Evolutionary conservation across 495 filamentous ascomycete genomes (phyloP), one percentile per base, ranked within the genome.

Genomic region (Amniculicola lignicola): DNA sequence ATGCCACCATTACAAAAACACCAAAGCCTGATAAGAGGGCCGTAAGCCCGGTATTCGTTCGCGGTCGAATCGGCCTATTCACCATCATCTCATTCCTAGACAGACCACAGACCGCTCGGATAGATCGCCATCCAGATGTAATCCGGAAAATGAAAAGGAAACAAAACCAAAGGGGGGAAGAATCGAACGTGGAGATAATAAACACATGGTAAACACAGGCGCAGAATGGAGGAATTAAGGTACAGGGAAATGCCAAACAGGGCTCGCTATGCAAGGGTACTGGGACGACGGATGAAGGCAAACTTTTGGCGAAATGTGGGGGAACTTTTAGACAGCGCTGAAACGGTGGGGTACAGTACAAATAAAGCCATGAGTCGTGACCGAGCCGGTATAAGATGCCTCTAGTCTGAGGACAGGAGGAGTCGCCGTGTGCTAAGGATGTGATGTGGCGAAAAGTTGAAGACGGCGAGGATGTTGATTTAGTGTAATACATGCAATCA

Each of bases 221-320:
- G 44, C 23, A 22, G 51, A 51, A 51, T 22, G 39, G 45, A 19
- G 6, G 18, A 37, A 27, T 51, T 51, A 64, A 19, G 61, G 41
- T 64, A 64, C 45, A 56, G 39, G 42, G 49, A 50, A 54, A 57
- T 57, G 58, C 60, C 25, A 54, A 47, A 24, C 37, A 62, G 2
- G 39, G 53, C 37, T 52, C 61, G 56, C 61, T 64, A 64, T 64
- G 61, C 61, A 60, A 53, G 52, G 60, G 55, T 19, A 18, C 37
- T 18, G 9, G 37, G 16, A 10, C 16, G 10, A 7, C 45, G 31
- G 41, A 23, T 39, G 22, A 18, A 6, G 31, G 38, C 29, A 7
- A n/a, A 33, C 29, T 33, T 33, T 33, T 33, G 29, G 29, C 7
- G 7, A n/a, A 11, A 16, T 21, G 11, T 36, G 15, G 50, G 49